A percentile compares a stretch with the other conserved stretches of the same genome.
Evolutionary conservation across 257 asterid genomes (phyloP).

Genomic region (Nicotiana benthamiana): DNA sequence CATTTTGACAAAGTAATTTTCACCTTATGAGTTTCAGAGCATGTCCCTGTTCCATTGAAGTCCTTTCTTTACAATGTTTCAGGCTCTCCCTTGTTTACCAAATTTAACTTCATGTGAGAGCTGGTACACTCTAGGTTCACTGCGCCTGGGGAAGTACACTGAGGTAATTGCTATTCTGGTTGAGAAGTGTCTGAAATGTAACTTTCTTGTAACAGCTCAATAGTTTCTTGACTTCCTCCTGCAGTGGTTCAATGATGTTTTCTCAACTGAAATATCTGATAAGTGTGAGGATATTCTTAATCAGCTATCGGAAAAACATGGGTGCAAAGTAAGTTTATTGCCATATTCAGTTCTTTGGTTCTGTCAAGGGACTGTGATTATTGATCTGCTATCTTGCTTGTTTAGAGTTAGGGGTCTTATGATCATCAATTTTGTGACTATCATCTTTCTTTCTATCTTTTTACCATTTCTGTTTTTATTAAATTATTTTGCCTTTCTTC

Average conservation of each 20-base stretch:
- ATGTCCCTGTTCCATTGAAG: neutral
- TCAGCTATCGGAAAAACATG: slow-evolving; percentile 61
- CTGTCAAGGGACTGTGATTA: slow-evolving; percentile 5
- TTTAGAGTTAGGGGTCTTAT: neutral
- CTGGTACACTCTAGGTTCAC: slow-evolving; percentile 37
- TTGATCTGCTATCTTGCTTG: neutral
- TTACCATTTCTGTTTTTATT: neutral
- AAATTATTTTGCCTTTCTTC: neutral
- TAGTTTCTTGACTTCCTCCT: slow-evolving; percentile 7
- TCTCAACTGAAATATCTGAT: slow-evolving; percentile 68
- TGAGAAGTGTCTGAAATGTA: slow-evolving; percentile 4
- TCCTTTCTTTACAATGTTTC: slow-evolving; percentile 18
- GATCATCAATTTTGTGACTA: neutral
- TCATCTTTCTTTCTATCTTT: neutral
- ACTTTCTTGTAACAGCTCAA: slow-evolving; percentile 4
- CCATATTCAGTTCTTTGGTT: neutral
- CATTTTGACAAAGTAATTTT: neutral
- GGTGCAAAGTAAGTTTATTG: slow-evolving; percentile 58
- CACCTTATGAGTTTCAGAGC: neutral
- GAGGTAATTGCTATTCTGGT: slow-evolving; percentile 46
- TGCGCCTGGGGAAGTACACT: slow-evolving; percentile 77
- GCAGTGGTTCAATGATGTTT: slow-evolving; percentile 87
- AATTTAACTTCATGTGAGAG: slow-evolving; percentile 44
- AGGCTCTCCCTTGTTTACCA: slow-evolving; percentile 78
- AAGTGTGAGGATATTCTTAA: slow-evolving; percentile 80